Base-by-base conservation (phyloP, 345 rosid genomes). In the Boechera stricta region DNA sequence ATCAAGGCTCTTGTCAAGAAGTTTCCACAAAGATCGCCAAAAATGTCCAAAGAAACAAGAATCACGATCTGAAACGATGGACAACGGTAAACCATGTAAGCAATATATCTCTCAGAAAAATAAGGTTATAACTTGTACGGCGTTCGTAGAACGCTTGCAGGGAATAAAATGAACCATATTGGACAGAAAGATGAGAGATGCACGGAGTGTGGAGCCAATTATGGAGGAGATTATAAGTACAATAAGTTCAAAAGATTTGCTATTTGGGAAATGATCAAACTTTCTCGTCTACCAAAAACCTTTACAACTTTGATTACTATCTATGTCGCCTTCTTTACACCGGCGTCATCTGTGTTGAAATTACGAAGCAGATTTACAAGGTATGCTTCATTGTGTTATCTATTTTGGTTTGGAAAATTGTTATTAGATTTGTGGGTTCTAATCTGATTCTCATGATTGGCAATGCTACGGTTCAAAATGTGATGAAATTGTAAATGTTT, bases 261-360 rank as follows among this genome's bases (percentile, higher is more conserved):
- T 71, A 83, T 92, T 2, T 95, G 98, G 99, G 90, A 86, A 71
- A 89, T 95, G 98, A 77, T 91, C 1, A 94, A 92, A 44, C 97
- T 89, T 0, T 91, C 88, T 66, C 79, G 89, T 55, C 87, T 87
- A 74, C 94, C 98, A 52, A 95, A 87, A 84, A 83, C 99, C 33
- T 91, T 92, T 79, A 91, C 75, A 9, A 85, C 94, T 76, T 80
- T 95, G 1, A 81, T 89, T 66, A 79, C 89, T 8, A 80, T 88
- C 83, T 92, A 91, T 53, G 66, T 82, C 31, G 99, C 94, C 67
- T 95, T n/a, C n/a, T 95, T 78, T 95, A 95, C 85, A 92, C 99
- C 5, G 97, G 96, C 3, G 98, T 95, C 29, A 32, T 88, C 18
- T 94, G 89, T 6, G 84, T 97, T 16, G 97, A 97, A 63, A 57